Evolutionary conservation across 2,329 filamentous ascomycete genomes (phyloP), one percentile per base, ranked within the genome.

Genomic region (Chaetomium globosum): DNA sequence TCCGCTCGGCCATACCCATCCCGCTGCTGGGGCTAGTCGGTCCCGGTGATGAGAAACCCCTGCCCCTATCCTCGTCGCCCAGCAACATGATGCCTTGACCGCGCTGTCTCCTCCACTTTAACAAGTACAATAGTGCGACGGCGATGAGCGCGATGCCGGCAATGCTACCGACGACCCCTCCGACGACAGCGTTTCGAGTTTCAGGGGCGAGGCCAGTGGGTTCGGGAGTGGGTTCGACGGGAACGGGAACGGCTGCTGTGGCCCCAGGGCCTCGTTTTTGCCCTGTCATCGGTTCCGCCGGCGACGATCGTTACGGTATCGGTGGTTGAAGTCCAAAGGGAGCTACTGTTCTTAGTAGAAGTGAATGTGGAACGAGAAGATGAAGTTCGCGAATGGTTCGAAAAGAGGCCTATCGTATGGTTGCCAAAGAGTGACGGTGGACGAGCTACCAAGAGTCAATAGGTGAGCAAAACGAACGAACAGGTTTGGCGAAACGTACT

Each of bases 151-250:
- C 85, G 1, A 85, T 74, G 21, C 86, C 87, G 19, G 86, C 86
- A 36, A 89, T 73, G 49, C 83, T 80, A 26, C 85, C 85, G 21
- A 87, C 77, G 1, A 87, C 83, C 36, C 85, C 81, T 0, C 85
- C 85, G 8, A 85, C 83, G 31, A 87, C 73, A 9, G 77, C 69
- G 60, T 70, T 70, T 49, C 71, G 70, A 30, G 69, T 65, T 39
- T 68, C 69, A 19, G 72, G 69, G 16, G 72, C 60, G 23, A 72
- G 67, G 7, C 76, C 73, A 4, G 74, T 61, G 31, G 65, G 65
- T 3, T 71, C 68, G 43, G 75, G 64, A 2, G 66, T 68, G 0
- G 74, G 66, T 19, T 56, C 67, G 7, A 66, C 70, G 6, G 71
- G 63, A 7, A 72, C 59, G 4, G 74, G 52, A 2, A 68, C 67